These are phyloP conservation scores for Neobulgaria alba DNA, from an alignment of 2,329 filamentous ascomycete species.

Conservation along the genomic window DNA sequence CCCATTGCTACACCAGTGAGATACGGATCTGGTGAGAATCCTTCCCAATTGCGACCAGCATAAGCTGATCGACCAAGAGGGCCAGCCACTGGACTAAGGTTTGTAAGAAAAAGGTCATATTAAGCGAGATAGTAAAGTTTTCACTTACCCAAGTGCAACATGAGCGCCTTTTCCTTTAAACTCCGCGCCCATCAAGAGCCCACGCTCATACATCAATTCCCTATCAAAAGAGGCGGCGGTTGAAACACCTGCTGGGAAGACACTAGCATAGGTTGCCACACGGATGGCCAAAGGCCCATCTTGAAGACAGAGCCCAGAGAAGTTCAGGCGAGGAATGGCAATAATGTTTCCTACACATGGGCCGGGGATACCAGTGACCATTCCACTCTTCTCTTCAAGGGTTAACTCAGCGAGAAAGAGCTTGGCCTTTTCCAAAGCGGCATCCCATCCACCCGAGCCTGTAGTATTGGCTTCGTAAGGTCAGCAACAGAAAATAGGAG, in stretches of 20 bases:
- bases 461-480: constrained; percentile 24
- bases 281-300: constrained; percentile 55
- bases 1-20: constrained; percentile 28
- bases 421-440: constrained; percentile 61
- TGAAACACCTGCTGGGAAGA: constrained; percentile 59
- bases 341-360: constrained; percentile 21
- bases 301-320: constrained; percentile 23
- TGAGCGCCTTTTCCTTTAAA: constrained; percentile 68
- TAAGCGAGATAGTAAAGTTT: not conserved
- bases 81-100: constrained; percentile 32
- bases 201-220: constrained; percentile 44
- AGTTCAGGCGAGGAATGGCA: constrained; percentile 19
- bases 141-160: constrained; percentile 46
- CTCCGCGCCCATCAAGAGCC: constrained; percentile 44
- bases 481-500: constrained; percentile 2
- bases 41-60: constrained; percentile 36
- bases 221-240: constrained; percentile 62
- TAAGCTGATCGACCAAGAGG: constrained; percentile 39
- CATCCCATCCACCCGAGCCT: constrained; percentile 41
- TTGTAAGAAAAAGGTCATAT: not conserved
- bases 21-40: constrained; percentile 29
- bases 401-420: constrained; percentile 64
- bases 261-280: constrained; percentile 61
- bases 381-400: constrained; percentile 59
- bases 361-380: constrained; percentile 16